Conservation (phyloP, 768 basidiomycete species). For the Auricularia cornea region DNA sequence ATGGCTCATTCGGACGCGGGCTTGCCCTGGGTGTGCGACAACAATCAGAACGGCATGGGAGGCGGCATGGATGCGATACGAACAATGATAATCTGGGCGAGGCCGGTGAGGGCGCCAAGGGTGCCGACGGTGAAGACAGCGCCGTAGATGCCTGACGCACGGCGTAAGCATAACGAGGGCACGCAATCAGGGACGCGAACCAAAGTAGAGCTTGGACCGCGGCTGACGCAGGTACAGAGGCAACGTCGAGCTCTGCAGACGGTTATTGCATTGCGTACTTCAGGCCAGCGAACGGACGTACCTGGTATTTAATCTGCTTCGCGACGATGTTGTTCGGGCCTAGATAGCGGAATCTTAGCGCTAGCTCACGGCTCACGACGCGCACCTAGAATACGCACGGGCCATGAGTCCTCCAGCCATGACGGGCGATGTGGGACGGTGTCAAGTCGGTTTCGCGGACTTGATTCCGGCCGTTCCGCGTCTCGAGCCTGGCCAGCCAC, state of each 20-base stretch:
- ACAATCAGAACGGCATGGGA: no score
- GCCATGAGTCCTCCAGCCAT: not conserved
- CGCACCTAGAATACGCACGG: not conserved
- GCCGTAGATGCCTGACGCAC: conserved; percentile 42
- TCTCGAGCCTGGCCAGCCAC: not conserved
- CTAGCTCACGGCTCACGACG: not conserved
- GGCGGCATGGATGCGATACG: no score
- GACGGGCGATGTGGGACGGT: not conserved
- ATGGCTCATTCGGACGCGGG: not conserved
- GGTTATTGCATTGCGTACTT: not conserved
- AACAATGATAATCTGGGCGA: conserved; percentile 38
- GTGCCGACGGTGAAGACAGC: conserved; percentile 47
- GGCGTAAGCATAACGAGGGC: not conserved
- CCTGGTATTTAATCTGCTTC: not conserved
- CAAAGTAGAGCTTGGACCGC: conserved; percentile 54
- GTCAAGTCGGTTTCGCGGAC: not conserved
- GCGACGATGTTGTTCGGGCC: not conserved
- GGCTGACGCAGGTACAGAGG: conserved; percentile 55
- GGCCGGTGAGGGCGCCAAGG: conserved; percentile 42
- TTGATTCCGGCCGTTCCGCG: not conserved
- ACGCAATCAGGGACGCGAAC: conserved; percentile 30
- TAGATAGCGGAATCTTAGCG: not conserved
- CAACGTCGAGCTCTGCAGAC: not conserved
- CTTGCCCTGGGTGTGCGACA: not conserved
- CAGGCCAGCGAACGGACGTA: not conserved